Base-by-base conservation (phyloP, 768 basidiomycete genomes). In the Termitomyces sp. region DNA sequence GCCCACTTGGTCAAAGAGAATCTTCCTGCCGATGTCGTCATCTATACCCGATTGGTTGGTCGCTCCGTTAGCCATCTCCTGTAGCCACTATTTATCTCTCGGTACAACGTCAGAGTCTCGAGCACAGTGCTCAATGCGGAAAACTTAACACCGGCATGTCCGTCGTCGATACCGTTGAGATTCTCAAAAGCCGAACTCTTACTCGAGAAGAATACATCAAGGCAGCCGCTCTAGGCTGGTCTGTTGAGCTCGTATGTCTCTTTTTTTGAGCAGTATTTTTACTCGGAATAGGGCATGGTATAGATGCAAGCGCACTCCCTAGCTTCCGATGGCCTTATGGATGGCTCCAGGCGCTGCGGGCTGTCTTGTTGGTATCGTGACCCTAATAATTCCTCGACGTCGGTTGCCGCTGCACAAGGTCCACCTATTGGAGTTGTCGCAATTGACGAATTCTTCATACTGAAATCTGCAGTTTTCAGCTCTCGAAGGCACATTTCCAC, bases 251-350 rank as follows among this genome's bases (percentile, higher is more conserved):
- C 60, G 94, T 94, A 61, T 60, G 92, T 26, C 22, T 36, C 49
- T 44, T 24, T 7, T n/a, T 24, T 26, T n/a, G 20, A 9, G 1
- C 13, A 22, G 6, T 16, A 12, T 27, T 26, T 32, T 27, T 12
- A n/a, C 39, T 42, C 43, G 32, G 6, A 52, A 50, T 14, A 49
- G n/a, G 37, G 55, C 39, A 10, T 50, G 12, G 43, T 2, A 18
- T 67, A 95, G 92, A 83, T 99, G 6, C 96, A 98, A 86, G 94
- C 94, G 0, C 96, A 88, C 75, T 98, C 98, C 87, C 84, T 98
- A 53, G 93, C 96, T 56, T 82, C 92, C 4, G 92, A 99, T 73
- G 96, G 98, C 71, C 92, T 98, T 65, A 99, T 98, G 95, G 95
- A 98, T 69, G 72, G 80, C n/a, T 92, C 90, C 49, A 98, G 94